Percentiles rank a stretch among this genome's conserved stretches.
Evolutionary conservation across 2,329 filamentous ascomycete species (phyloP).

Genomic region (Aspergillus thermomutatus): DNA sequence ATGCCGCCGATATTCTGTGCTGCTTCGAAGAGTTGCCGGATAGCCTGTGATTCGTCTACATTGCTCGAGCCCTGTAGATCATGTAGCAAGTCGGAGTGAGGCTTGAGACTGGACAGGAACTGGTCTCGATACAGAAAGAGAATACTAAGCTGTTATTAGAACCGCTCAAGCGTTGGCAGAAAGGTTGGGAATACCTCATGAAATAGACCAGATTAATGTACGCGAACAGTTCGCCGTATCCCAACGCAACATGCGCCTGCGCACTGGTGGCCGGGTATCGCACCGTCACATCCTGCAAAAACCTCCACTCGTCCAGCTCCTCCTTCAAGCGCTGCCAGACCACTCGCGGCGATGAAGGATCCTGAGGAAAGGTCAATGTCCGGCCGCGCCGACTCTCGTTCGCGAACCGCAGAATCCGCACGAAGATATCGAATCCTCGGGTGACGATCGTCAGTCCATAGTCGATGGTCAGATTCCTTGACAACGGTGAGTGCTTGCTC

Average conservation of each 20-base stretch:
- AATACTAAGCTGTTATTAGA: slow-evolving; percentile 18
- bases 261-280: slow-evolving; percentile 32
- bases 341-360: slow-evolving; percentile 13
- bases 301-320: slow-evolving; percentile 35
- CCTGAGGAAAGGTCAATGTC: slow-evolving; percentile 14
- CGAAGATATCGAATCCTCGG: slow-evolving; percentile 37
- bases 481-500: slow-evolving; percentile 17
- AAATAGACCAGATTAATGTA: slow-evolving; percentile 39
- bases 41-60: slow-evolving; percentile 17
- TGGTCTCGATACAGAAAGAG: slow-evolving; percentile 35
- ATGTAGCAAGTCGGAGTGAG: slow-evolving; percentile 19
- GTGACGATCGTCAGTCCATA: slow-evolving; percentile 34
- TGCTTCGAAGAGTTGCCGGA: slow-evolving; percentile 30
- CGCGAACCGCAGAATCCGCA: slow-evolving; percentile 34
- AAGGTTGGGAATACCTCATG: slow-evolving; percentile 28
- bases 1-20: slow-evolving; percentile 32
- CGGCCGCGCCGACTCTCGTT: slow-evolving; percentile 33
- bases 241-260: slow-evolving; percentile 34
- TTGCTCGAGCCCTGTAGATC: slow-evolving; percentile 12
- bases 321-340: slow-evolving; percentile 29
- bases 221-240: slow-evolving; percentile 35
- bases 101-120: slow-evolving; percentile 31
- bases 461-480: slow-evolving; percentile 28
- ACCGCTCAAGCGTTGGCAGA: neutral
- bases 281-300: slow-evolving; percentile 32